phyloP scores from a whole-genome alignment of 2,329 filamentous ascomycete species.

The Fusarium clavum region DNA sequence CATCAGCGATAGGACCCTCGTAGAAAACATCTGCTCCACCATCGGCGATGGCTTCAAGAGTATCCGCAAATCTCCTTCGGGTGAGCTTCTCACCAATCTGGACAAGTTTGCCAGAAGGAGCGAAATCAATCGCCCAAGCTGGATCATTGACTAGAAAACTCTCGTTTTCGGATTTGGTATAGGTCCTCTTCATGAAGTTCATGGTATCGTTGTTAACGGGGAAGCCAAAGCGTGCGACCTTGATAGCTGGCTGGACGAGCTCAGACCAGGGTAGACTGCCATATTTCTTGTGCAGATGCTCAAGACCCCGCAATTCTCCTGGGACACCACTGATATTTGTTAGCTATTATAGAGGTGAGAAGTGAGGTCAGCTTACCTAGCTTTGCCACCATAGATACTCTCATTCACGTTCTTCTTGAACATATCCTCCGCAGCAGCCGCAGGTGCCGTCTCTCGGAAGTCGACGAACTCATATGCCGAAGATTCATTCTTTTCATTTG shows the following conservation, averaged over 20 bases:
- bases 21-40: constrained; percentile 77
- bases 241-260: constrained; percentile 76
- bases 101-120: constrained; percentile 75
- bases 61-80: constrained; percentile 78
- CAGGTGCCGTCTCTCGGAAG: constrained; percentile 86
- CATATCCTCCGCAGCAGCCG: constrained; percentile 83
- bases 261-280: constrained; percentile 72
- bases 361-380: constrained; percentile 65
- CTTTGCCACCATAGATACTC: constrained; percentile 77
- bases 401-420: constrained; percentile 74
- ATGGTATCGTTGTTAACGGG: constrained; percentile 77
- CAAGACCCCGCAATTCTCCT: constrained; percentile 78
- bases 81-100: constrained; percentile 79
- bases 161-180: constrained; percentile 55
- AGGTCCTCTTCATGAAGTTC: constrained; percentile 70
- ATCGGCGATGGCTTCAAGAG: constrained; percentile 75
- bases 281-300: constrained; percentile 77
- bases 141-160: constrained; percentile 76
- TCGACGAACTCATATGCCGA: constrained; percentile 79
- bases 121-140: constrained; percentile 86
- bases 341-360: rapidly evolving
- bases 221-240: constrained; percentile 79
- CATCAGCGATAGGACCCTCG: constrained; percentile 73
- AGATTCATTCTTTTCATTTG: constrained; percentile 61
- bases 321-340: constrained; percentile 66